Evolutionary conservation across 2,329 filamentous ascomycete genomes (phyloP), one percentile per base, ranked within the genome.

Genomic region (Sclerotinia nivalis): DNA sequence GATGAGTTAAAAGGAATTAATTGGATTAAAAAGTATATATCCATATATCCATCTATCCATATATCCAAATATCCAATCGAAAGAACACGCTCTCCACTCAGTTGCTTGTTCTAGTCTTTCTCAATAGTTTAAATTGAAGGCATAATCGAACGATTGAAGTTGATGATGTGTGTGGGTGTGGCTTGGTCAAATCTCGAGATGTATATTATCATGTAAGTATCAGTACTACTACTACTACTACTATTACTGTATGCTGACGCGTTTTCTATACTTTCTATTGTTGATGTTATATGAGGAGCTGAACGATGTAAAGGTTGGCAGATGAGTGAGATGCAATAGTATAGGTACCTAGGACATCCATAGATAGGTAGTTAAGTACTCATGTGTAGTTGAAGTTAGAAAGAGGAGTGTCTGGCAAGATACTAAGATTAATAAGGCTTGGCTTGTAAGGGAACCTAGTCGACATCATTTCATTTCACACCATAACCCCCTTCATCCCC

Each of bases 11-110:
- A 34, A 22, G 31, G 34, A 40, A 43, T 43, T 13, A 2, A 40
- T 66, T 22, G 34, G 34, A 31, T 31, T 28, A 45, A 56, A 34
- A 12, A 25, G 15, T 25, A 13, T 22, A 56, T 22, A 56, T 31
- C 25, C 37, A 31, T 40, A 12, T 40, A 37, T n/a, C n/a, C n/a
- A n/a, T n/a, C n/a, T n/a, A n/a, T n/a, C n/a, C n/a, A 22, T 55
- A 12, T 37, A 37, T 31, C 54, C 31, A 56, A 34, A 31, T 22
- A 54, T 34, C 25, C 50, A 31, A 66, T 56, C 4, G 18, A 56
- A 45, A 55, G 50, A 66, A 55, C 64, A 56, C 50, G 64, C 56
- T 66, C 64, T 56, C 50, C 50, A 45, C 37, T 15, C 40, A 43
- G 5, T 13, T 43, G 40, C 40, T 43, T 18, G 1, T 18, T 34